A percentile compares a stretch with the other conserved stretches of the same genome.
phyloP scores from a whole-genome alignment of 2,329 filamentous ascomycete species.

The Phaeomoniella chlamydospora region DNA sequence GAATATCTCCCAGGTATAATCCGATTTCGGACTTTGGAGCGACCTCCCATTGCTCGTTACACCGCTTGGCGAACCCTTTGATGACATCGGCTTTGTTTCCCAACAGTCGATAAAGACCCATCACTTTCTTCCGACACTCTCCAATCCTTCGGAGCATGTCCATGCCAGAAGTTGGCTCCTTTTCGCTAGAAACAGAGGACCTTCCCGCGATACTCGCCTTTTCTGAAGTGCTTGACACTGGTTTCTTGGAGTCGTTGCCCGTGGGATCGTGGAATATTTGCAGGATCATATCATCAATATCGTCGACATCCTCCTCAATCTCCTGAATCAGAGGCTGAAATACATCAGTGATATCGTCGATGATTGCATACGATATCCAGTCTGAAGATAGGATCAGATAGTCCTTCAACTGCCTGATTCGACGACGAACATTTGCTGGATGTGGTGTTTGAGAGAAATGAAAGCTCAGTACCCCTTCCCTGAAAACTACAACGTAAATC shows the following conservation, averaged over 20 bases:
- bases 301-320: constrained; percentile 92
- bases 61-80: constrained; percentile 95
- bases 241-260: constrained; percentile 11
- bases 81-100: constrained; percentile 98
- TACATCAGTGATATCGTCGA: constrained; percentile 95
- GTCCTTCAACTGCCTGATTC: constrained; percentile 85
- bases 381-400: constrained; percentile 87
- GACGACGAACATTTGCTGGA: constrained; percentile 83
- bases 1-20: constrained; percentile 94
- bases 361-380: constrained; percentile 97
- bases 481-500: constrained; percentile 94
- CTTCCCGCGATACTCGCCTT: constrained; percentile 20
- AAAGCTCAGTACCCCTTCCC: constrained; percentile 88
- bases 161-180: constrained; percentile 37
- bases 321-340: constrained; percentile 84
- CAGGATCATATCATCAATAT: constrained; percentile 87
- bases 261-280: constrained; percentile 53
- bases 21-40: constrained; percentile 91
- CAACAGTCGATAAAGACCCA: constrained; percentile 81
- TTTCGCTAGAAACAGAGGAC: constrained; percentile 22
- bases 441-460: constrained; percentile 91
- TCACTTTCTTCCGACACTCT: constrained; percentile 91
- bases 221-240: background rate
- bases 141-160: constrained; percentile 90
- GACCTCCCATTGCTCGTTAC: constrained; percentile 96